Conservation (phyloP, 345 rosid genomes). For the Brassica juncea region DNA sequence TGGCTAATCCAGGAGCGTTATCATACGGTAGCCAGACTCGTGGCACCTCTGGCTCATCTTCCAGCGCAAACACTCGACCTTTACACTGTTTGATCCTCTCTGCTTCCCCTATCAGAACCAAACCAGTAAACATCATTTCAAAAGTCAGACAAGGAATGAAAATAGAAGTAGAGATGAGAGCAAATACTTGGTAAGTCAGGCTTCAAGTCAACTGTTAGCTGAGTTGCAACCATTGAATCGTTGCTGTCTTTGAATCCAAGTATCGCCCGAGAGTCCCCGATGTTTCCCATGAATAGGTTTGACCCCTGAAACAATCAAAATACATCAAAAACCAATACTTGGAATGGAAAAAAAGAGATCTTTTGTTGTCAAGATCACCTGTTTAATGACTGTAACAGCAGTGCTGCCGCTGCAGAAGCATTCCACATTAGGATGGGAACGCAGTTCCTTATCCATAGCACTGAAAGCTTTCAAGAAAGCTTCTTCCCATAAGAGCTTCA, state of each 20-base stretch:
- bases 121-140: slow-evolving; percentile 15
- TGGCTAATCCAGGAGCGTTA: slow-evolving; percentile 99
- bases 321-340: slow-evolving; percentile 20
- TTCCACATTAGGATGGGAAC: slow-evolving; percentile 89
- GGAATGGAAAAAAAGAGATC: slow-evolving; percentile 10
- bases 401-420: slow-evolving; percentile 99
- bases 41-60: slow-evolving; percentile 98
- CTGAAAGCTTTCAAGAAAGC: slow-evolving; percentile 84
- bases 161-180: too few relatives aligned
- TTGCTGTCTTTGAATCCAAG: slow-evolving; percentile 85
- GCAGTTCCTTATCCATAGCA: slow-evolving; percentile 96
- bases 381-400: slow-evolving; percentile 84
- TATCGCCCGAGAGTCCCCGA: slow-evolving; percentile 97
- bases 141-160: background rate
- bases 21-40: slow-evolving; percentile 99
- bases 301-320: slow-evolving; percentile 63
- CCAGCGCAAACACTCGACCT: slow-evolving; percentile 96
- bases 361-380: slow-evolving; percentile 49
- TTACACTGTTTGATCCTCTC: slow-evolving; percentile 94
- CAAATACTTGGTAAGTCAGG: slow-evolving; percentile 99
- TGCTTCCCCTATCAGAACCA: slow-evolving; percentile 69
- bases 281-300: slow-evolving; percentile 90
- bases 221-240: slow-evolving; percentile 79
- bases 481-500: slow-evolving; percentile 78
- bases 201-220: slow-evolving; percentile 94